Base-by-base conservation (phyloP, 1,284 basidiomycete genomes). In the Fomitopsis schrenkii region DNA sequence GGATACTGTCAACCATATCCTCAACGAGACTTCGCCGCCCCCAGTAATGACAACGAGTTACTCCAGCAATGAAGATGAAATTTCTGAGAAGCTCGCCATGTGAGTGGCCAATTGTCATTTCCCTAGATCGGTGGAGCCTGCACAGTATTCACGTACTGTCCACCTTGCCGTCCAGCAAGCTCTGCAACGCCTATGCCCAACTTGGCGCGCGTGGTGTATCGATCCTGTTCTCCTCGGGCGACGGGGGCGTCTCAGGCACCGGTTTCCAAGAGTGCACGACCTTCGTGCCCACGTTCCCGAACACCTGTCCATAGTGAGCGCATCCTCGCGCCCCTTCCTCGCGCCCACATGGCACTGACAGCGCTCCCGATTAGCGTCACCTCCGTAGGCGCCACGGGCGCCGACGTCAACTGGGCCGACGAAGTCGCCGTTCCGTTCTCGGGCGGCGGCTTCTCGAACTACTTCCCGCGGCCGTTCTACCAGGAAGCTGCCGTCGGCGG, bases 231-330 rank as follows among this genome's bases (percentile, higher is more conserved):
- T 82, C 83, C 35, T 84, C 83, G 59, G 88, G 87, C 59, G 87
- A 85, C 66, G 71, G 66, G 55, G 87, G 87, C 59, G 88, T 90
- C 30, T 86, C 86, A 33, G 80, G 75, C 14, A 84, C 84, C n/a
- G 72, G 80, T 10, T 83, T 81, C n/a, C 80, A 74, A 6, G 80
- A 79, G 55, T 76, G 63, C 46, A 68, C 68, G n/a, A 68, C 76
- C 15, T 91, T 91, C 80, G 80, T 87, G 61, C 87, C 88, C 14
- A 76, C 70, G 0, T 91, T 91, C 80, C 89, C 89, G 15, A 76
- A 81, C 22, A 72, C 71, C 15, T 81, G 85, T 85, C 59, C 80
- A 80, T 38, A 80, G 85, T 84, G 73, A 70, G 74, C 38, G 9
- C 38, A 12, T 15, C 38, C 2, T 12, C 38, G 38, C 5, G 14